phyloP scores from a whole-genome alignment of 306 rosid genomes.

The Aeschynomene evenia region DNA sequence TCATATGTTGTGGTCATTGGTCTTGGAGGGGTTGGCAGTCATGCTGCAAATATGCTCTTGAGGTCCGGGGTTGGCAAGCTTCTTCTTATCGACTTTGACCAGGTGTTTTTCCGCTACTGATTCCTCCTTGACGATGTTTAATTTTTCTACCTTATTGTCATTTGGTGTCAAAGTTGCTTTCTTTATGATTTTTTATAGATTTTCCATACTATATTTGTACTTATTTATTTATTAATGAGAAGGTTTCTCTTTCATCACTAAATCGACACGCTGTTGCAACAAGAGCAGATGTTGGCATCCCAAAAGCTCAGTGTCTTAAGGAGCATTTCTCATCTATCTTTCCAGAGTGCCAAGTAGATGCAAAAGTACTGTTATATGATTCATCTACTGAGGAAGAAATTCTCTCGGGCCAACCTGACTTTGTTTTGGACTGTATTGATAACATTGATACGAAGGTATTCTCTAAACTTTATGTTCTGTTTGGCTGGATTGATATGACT shows the following conservation, averaged over 20 bases:
- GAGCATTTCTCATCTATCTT: conserved; percentile 83
- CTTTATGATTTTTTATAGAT: conserved; percentile 6
- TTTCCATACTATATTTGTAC: conserved; percentile 29
- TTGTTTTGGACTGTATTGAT: conserved; percentile 91
- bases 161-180: conserved; percentile 26
- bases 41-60: conserved; percentile 92
- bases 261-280: conserved; percentile 99
- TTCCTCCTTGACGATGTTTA: conserved; percentile 7
- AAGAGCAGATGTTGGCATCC: conserved; percentile 94
- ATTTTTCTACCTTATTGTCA: not conserved
- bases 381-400: conserved; percentile 89
- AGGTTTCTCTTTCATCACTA: conserved; percentile 98
- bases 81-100: conserved; percentile 96
- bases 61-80: conserved; percentile 94
- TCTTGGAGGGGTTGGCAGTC: conserved; percentile 98
- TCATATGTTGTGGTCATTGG: conserved; percentile 95
- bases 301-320: conserved; percentile 93
- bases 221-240: conserved; percentile 51
- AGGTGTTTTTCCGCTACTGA: conserved; percentile 53
- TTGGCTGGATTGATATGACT: conserved; percentile 8
- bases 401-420: conserved; percentile 88
- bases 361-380: conserved; percentile 81
- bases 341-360: conserved; percentile 88
- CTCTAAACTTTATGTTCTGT: conserved; percentile 13
- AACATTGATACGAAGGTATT: conserved; percentile 93